Conservation (phyloP, 768 basidiomycete genomes). For the Porphyrellus cyaneotinctus region DNA sequence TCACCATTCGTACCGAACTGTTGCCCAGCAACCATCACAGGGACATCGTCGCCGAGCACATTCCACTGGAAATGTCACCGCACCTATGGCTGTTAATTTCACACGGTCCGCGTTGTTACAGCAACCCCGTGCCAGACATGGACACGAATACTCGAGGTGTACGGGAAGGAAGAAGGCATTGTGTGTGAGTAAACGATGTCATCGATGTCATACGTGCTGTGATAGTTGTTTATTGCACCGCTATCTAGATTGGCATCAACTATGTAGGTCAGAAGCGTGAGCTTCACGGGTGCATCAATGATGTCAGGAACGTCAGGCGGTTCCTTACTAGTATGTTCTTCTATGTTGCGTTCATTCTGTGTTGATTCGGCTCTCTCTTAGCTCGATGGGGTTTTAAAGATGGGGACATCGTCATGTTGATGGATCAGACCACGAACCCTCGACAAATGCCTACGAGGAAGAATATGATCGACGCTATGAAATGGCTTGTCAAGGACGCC, state of each 20-base stretch:
- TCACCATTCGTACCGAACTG: not conserved
- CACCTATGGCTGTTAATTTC: not conserved
- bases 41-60: slow-evolving; percentile 19
- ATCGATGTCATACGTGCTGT: not conserved
- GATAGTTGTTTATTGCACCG: not conserved
- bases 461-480: slow-evolving; percentile 58
- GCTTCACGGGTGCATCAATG: slow-evolving; percentile 78
- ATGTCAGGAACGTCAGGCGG: slow-evolving; percentile 62
- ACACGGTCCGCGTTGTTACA: slow-evolving; percentile 5
- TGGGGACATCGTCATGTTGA: slow-evolving; percentile 56
- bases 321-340: slow-evolving; percentile 56
- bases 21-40: slow-evolving; percentile 4
- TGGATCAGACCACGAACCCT: slow-evolving; percentile 42
- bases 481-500: slow-evolving; percentile 68
- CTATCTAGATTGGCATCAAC: slow-evolving; percentile 69
- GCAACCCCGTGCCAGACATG: not conserved
- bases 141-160: slow-evolving; percentile 45
- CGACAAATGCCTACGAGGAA: slow-evolving; percentile 46
- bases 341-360: not conserved
- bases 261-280: slow-evolving; percentile 62
- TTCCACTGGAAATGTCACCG: slow-evolving; percentile 16
- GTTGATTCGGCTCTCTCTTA: slow-evolving; percentile 9
- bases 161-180: slow-evolving; percentile 51
- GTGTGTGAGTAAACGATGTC: slow-evolving; percentile 28
- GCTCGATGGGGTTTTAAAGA: slow-evolving; percentile 45